phyloP scores from a whole-genome alignment of 441 rosid species.

The Raphanus hybrid region DNA sequence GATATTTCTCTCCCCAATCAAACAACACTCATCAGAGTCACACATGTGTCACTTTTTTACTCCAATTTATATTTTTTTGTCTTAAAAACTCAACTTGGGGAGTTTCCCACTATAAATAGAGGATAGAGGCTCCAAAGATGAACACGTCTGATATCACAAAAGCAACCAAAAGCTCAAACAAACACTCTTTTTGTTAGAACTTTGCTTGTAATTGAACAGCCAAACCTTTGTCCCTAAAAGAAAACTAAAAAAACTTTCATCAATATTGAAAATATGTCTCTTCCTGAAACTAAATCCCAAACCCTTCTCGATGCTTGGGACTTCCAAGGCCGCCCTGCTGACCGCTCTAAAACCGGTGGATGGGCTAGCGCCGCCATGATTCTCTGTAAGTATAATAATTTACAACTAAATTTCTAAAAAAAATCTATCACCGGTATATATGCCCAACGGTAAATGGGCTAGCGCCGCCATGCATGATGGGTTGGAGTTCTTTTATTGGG shows the following conservation, averaged over 20 bases:
- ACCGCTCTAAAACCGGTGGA: too few relatives aligned
- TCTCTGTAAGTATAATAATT: too few relatives aligned
- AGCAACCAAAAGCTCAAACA: conserved; percentile 34
- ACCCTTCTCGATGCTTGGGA: too few relatives aligned
- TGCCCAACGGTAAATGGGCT: too few relatives aligned
- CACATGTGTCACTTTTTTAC: conserved; percentile 39
- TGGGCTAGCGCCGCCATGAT: too few relatives aligned
- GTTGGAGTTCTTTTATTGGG: too few relatives aligned
- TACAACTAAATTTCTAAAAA: too few relatives aligned
- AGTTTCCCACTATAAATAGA: conserved; percentile 41
- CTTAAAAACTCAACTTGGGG: not conserved
- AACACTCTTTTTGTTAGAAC: conserved; percentile 23
- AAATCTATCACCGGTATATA: too few relatives aligned
- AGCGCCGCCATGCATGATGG: too few relatives aligned
- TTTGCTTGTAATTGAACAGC: conserved; percentile 11
- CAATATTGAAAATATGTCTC: not conserved
- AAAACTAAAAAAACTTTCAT: not conserved
- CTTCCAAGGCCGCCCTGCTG: too few relatives aligned
- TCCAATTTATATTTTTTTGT: conserved; percentile 6
- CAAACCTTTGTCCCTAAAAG: conserved; percentile 4
- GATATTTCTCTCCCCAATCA: conserved; percentile 38
- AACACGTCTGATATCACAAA: conserved; percentile 24
- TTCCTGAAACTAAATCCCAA: too few relatives aligned
- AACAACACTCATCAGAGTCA: conserved; percentile 35
- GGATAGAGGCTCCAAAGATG: conserved; percentile 24